Evolutionary conservation across 768 basidiomycete species (phyloP), one percentile per base, ranked within the genome.

Genomic region (Scleroderma citrinum): DNA sequence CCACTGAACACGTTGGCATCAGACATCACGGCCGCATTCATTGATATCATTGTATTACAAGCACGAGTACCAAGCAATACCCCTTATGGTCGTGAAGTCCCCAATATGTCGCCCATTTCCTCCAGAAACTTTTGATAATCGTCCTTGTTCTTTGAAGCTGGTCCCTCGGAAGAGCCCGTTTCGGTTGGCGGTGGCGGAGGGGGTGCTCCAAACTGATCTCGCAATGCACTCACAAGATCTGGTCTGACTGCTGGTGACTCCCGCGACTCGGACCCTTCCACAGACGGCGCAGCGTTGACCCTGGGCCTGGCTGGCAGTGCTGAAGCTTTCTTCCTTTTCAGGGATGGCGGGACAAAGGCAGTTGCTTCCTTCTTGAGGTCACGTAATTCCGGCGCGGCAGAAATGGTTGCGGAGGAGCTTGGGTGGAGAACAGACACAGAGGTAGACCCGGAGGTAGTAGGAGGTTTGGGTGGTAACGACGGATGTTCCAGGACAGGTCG

Each of bases 311-410:
- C 51, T 5, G 71, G 51, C 21, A 57, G 58, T 12, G 68, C 57
- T 4, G 64, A 58, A 17, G 63, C 64, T 51, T 77, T 85, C 67
- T 87, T 92, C 41, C 89, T 80, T 66, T 90, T 91, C 45, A 95
- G 68, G 3, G 86, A 74, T 2, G 83, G 64, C 3, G 96, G 96
- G 4, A 97, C 81, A 59, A 99, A 98, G 0, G 88, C 82, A 1
- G 92, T 95, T 8, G 88, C 87, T 65, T 99, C 96, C 67, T 92
- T 93, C 71, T 93, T 92, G 52, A 98, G 74, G 67, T 99, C 92
- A 13, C 95, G 87, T 44, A 99, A 68, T 62, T 92, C 77, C 4
- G 96, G 92, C 39, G 74, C 91, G 2, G 93, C 92, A 19, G 80
- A 84, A 45, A 97, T 83, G 2, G 80, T 87, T 2, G 89, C 91